A percentile compares a stretch with the other conserved stretches of the same genome.
Conservation (phyloP, 192 early-diverging fungal genomes). For the Entomortierella lignicola region DNA sequence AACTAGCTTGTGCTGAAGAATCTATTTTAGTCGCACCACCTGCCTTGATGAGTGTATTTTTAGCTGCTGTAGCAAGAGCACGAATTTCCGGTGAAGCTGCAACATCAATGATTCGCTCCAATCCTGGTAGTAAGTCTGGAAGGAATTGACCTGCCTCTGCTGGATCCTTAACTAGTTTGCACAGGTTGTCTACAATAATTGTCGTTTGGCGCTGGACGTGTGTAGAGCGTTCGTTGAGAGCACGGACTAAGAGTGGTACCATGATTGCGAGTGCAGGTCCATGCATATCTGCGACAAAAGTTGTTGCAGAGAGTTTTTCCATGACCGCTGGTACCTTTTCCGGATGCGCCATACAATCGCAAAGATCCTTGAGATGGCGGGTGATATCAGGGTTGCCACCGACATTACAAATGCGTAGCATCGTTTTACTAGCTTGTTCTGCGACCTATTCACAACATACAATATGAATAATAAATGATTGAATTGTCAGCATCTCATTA, state of each 20-base stretch:
- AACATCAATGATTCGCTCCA: slow-evolving; percentile 78
- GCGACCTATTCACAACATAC: slow-evolving; percentile 38
- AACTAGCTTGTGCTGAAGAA: slow-evolving; percentile 8
- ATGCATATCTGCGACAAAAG: slow-evolving; percentile 82
- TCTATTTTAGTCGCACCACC: slow-evolving; percentile 63
- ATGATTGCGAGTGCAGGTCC: slow-evolving; percentile 83
- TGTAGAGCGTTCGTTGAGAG: slow-evolving; percentile 71
- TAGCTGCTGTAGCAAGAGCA: slow-evolving; percentile 69
- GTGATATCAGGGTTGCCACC: slow-evolving; percentile 82
- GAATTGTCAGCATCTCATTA: too few species aligned
- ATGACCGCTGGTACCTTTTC: slow-evolving; percentile 79
- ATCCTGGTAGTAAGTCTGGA: slow-evolving; percentile 75
- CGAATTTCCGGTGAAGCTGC: slow-evolving; percentile 82
- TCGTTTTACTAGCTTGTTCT: slow-evolving; percentile 64
- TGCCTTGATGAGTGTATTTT: slow-evolving; percentile 73
- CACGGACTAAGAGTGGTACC: slow-evolving; percentile 80
- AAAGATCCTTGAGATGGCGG: slow-evolving; percentile 75
- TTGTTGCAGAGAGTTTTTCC: slow-evolving; percentile 79
- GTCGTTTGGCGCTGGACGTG: slow-evolving; percentile 75
- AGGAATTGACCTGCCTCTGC: slow-evolving; percentile 82
- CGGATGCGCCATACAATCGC: slow-evolving; percentile 81
- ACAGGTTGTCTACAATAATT: slow-evolving; percentile 88
- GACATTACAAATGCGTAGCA: slow-evolving; percentile 77
- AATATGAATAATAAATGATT: too few species aligned
- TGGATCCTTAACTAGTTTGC: slow-evolving; percentile 88